Percentiles rank a stretch among this genome's conserved stretches.
phyloP scores from a whole-genome alignment of 2,329 filamentous ascomycete species.

The Coniochaeta hoffmannii region DNA sequence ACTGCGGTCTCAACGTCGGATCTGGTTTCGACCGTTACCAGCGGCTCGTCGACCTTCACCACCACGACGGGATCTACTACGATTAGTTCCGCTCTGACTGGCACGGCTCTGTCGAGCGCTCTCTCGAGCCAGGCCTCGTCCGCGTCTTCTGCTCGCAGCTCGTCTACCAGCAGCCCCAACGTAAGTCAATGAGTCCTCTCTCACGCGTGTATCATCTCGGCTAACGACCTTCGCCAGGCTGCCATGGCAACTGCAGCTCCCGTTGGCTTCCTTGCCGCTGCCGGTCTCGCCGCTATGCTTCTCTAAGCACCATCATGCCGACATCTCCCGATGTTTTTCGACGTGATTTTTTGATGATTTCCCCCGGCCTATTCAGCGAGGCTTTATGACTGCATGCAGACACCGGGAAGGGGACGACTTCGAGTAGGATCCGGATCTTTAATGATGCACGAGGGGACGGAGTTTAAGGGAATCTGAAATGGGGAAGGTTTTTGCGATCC shows the following conservation, averaged over 20 bases:
- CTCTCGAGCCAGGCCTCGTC: constrained; percentile 13
- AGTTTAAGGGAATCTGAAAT: constrained; percentile 2
- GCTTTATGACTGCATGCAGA: constrained; percentile 2
- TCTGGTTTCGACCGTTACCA: constrained; percentile 10
- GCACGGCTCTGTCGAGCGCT: constrained; percentile 13
- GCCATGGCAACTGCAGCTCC: constrained; percentile 37
- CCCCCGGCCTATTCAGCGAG: background rate
- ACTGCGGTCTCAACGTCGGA: constrained; percentile 9
- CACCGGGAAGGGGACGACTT: background rate
- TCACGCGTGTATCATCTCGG: background rate
- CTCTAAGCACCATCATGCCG: constrained; percentile 25
- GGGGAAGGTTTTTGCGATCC: background rate
- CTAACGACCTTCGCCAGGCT: constrained; percentile 15
- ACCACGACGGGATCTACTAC: constrained; percentile 18
- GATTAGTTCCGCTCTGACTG: constrained; percentile 11
- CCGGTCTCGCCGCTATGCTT: constrained; percentile 39
- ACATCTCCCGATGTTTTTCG: background rate
- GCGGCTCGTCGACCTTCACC: constrained; percentile 10
- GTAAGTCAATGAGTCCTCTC: constrained; percentile 14
- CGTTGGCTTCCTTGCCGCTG: constrained; percentile 37
- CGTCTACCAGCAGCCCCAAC: constrained; percentile 14
- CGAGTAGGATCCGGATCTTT: background rate
- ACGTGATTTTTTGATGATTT: background rate
- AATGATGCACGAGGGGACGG: background rate
- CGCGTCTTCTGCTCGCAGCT: constrained; percentile 7